phyloP scores from a whole-genome alignment of 768 basidiomycete species.

The Boletus subcaerulescens region DNA sequence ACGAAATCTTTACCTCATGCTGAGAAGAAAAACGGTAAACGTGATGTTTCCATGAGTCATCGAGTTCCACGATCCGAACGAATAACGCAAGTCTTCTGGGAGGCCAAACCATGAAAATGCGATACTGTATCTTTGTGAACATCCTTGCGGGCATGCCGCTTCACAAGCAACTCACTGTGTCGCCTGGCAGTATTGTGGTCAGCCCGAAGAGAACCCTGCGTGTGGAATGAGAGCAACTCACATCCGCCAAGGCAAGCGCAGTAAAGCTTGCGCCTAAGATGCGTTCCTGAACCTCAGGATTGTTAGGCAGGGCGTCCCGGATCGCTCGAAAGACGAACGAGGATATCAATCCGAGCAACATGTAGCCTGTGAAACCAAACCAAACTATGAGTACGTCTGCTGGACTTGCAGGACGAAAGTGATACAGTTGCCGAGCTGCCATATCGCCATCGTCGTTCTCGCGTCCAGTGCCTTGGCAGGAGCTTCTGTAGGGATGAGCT shows the following conservation, averaged over 20 bases:
- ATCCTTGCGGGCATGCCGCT: background rate
- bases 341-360: conserved; percentile 62
- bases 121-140: conserved; percentile 43
- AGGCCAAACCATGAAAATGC: conserved; percentile 53
- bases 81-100: conserved; percentile 52
- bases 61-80: conserved; percentile 57
- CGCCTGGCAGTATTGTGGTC: conserved; percentile 35
- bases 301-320: conserved; percentile 53
- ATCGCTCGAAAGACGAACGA: conserved; percentile 66
- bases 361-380: conserved; percentile 45
- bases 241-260: conserved; percentile 69
- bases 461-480: conserved; percentile 37
- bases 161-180: conserved; percentile 50
- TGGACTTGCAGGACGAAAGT: background rate
- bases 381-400: background rate
- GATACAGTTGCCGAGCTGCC: conserved; percentile 68
- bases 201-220: background rate
- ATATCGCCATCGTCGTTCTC: conserved; percentile 58
- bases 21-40: conserved; percentile 52
- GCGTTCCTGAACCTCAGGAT: conserved; percentile 63
- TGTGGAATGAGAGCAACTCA: conserved; percentile 34
- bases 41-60: conserved; percentile 80
- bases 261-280: conserved; percentile 61
- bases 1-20: conserved; percentile 44
- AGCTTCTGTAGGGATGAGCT: conserved; percentile 52